phyloP scores from a whole-genome alignment of 192 early-diverging fungal genomes.

The Coemansia sp. region DNA sequence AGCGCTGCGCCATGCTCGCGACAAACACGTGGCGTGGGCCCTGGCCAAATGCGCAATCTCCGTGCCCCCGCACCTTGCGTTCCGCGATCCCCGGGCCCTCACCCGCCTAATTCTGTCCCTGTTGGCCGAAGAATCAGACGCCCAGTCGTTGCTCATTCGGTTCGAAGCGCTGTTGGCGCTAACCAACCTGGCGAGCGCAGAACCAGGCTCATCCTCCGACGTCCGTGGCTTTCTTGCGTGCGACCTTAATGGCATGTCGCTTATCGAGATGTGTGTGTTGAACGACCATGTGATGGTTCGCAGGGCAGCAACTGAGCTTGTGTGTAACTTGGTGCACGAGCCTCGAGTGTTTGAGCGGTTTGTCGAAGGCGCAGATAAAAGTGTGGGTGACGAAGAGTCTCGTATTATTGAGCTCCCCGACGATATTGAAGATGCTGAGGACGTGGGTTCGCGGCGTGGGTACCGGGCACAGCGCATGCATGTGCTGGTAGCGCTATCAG shows the following conservation, averaged over 20 bases:
- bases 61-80: conserved; percentile 83
- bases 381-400: conserved; percentile 8
- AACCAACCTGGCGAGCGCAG: conserved; percentile 82
- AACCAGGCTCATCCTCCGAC: conserved; percentile 55
- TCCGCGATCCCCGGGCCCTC: conserved; percentile 69
- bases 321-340: conserved; percentile 93
- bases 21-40: conserved; percentile 68
- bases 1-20: conserved; percentile 29
- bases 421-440: conserved; percentile 7
- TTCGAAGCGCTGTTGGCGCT: conserved; percentile 93
- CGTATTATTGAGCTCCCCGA: conserved; percentile 40
- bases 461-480: conserved; percentile 61
- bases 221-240: conserved; percentile 63
- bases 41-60: conserved; percentile 94
- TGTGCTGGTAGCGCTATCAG: conserved; percentile 80
- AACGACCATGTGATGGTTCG: conserved; percentile 77
- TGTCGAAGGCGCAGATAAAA: conserved; percentile 40
- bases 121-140: conserved; percentile 42
- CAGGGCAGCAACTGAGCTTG: conserved; percentile 83
- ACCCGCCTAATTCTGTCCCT: conserved; percentile 65
- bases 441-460: conserved; percentile 22
- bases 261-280: conserved; percentile 77
- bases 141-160: conserved; percentile 61
- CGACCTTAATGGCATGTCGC: conserved; percentile 61
- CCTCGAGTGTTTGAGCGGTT: conserved; percentile 78